Conservation (phyloP, 129 eudicot genomes). For the Tagetes patula region DNA sequence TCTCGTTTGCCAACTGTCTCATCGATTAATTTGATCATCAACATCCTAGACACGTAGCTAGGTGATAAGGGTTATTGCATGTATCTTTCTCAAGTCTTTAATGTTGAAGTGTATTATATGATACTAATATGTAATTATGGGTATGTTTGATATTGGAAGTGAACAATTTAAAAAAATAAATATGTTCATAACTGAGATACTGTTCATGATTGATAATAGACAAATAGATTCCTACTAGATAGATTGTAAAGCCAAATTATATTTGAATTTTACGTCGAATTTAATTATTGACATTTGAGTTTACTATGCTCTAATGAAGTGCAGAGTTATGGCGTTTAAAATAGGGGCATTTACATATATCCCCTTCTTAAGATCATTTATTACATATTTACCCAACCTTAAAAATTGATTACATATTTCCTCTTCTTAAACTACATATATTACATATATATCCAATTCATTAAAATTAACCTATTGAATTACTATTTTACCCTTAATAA, state of each 20-base stretch:
- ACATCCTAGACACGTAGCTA: conserved; percentile 32
- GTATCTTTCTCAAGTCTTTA: conserved; percentile 18
- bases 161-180: conserved; percentile 14
- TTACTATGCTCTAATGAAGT: conserved; percentile 21
- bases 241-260: not conserved
- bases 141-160: conserved; percentile 8
- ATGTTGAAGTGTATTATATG: not conserved
- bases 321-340: not conserved
- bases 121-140: not conserved
- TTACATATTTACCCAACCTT: too few species aligned
- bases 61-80: conserved; percentile 19
- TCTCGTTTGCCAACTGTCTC: conserved; percentile 37
- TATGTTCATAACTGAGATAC: not conserved
- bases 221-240: not conserved
- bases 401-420: too few species aligned
- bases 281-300: conserved; percentile 2
- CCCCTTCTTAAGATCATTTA: too few species aligned
- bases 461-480: too few species aligned
- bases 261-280: conserved; percentile 3
- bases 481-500: too few species aligned
- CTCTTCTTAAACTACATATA: too few species aligned
- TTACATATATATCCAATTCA: too few species aligned
- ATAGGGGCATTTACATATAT: too few species aligned
- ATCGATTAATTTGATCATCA: conserved; percentile 25
- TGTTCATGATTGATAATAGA: not conserved